phyloP scores from a whole-genome alignment of 129 eudicot species.

The Scalesia atractyloides region DNA sequence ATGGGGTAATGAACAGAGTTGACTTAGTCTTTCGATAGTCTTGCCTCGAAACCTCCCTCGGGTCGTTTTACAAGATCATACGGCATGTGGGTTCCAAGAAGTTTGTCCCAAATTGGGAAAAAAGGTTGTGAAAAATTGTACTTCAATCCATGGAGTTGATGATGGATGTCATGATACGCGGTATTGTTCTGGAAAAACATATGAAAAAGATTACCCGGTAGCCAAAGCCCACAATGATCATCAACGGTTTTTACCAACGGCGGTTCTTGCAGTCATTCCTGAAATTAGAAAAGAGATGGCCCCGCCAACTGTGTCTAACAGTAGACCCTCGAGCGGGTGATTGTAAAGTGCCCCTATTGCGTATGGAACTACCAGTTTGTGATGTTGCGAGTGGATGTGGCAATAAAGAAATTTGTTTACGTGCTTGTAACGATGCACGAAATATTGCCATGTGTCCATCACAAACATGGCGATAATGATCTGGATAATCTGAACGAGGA shows the following conservation, averaged over 20 bases:
- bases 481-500: conserved; percentile 48
- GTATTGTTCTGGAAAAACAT: conserved; percentile 65
- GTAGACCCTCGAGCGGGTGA: conserved; percentile 77
- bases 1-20: conserved; percentile 22
- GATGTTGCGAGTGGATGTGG: conserved; percentile 83
- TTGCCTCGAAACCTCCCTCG: conserved; percentile 78
- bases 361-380: conserved; percentile 69
- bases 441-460: conserved; percentile 86
- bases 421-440: conserved; percentile 91
- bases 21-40: conserved; percentile 53
- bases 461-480: conserved; percentile 64
- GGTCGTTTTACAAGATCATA: conserved; percentile 56
- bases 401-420: conserved; percentile 73
- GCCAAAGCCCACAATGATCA: conserved; percentile 79
- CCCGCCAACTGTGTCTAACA: conserved; percentile 80
- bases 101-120: conserved; percentile 77
- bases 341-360: conserved; percentile 84
- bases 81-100: conserved; percentile 76
- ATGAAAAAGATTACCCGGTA: conserved; percentile 79
- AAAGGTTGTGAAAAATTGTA: conserved; percentile 85
- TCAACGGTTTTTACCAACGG: conserved; percentile 72
- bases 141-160: conserved; percentile 77
- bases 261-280: conserved; percentile 77
- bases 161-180: conserved; percentile 85
- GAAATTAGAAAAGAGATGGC: conserved; percentile 72